Percentiles rank a stretch among this genome's conserved stretches.
These are phyloP conservation scores for Vaccinium darrowii DNA, from an alignment of 148 eudicot genomes.

Conservation along the genomic window DNA sequence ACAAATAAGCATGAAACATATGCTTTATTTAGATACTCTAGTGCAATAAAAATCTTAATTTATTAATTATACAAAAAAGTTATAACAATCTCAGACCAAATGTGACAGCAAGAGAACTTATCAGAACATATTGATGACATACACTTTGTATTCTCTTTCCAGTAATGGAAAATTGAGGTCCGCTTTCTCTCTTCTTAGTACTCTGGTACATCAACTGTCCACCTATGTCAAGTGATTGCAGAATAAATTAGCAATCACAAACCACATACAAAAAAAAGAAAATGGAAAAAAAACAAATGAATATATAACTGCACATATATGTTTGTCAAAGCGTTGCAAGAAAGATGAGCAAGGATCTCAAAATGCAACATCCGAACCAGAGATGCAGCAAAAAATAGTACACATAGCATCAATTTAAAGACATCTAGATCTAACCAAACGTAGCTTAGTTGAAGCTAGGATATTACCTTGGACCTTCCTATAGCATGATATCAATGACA, in stretches of 20 bases:
- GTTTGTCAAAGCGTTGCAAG: not conserved
- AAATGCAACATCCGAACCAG: not conserved
- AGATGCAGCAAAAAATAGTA: not conserved
- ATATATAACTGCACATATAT: not conserved
- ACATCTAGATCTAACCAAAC: not conserved
- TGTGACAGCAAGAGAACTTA: not conserved
- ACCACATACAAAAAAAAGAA: not conserved
- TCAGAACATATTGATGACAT: not conserved
- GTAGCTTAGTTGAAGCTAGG: constrained; percentile 1
- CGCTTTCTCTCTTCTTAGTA: not conserved
- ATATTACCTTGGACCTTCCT: not conserved
- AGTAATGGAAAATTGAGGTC: not conserved
- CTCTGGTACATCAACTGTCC: not conserved
- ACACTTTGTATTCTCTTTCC: not conserved
- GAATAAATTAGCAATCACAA: not conserved
- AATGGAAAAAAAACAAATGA: not conserved
- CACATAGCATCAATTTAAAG: not conserved
- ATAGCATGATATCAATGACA: not conserved
- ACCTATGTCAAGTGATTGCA: not conserved
- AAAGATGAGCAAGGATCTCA: not conserved
- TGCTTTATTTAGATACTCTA: not conserved
- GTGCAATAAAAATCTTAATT: not conserved
- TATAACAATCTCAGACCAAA: not conserved
- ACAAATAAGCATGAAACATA: not conserved
- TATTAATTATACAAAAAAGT: no score